A percentile compares a stretch with the other conserved stretches of the same genome.
These are phyloP conservation scores for Ilyonectria mors-panacis DNA, from an alignment of 2,329 filamentous ascomycete genomes.

Conservation along the genomic window DNA sequence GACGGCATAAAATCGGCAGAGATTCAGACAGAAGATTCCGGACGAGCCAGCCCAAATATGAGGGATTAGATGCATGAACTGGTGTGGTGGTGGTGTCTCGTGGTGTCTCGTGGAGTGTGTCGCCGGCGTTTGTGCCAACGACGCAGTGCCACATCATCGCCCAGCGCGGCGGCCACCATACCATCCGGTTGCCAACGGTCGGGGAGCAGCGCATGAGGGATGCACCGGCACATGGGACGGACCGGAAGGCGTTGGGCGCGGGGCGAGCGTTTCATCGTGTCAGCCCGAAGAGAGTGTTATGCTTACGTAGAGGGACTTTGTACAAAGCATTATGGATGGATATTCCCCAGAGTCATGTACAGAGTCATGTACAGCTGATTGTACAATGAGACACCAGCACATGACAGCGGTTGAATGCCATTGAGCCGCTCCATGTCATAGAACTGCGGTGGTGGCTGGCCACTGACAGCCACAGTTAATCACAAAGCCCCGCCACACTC, in stretches of 20 bases:
- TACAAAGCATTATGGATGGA: no score
- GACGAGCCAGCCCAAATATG: background rate
- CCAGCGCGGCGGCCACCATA: conserved; percentile 35
- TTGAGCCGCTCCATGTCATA: background rate
- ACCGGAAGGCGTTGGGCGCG: conserved; percentile 5
- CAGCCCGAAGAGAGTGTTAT: conserved; percentile 5
- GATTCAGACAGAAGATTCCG: background rate
- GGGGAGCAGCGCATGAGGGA: conserved; percentile 13
- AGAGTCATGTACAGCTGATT: background rate
- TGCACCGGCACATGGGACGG: conserved; percentile 13
- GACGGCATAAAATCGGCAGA: background rate
- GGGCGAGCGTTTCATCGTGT: conserved; percentile 17
- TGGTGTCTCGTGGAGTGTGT: conserved; percentile 13
- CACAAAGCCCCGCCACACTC: conserved; percentile 25
- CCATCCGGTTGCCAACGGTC: conserved; percentile 21
- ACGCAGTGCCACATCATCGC: conserved; percentile 44
- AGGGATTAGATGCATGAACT: conserved; percentile 24
- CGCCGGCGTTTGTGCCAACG: conserved; percentile 37
- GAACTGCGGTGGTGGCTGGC: background rate
- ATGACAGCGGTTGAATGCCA: background rate
- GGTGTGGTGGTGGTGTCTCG: conserved; percentile 25
- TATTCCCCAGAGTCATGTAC: no score
- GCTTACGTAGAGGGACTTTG: background rate
- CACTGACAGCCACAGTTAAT: conserved; percentile 21
- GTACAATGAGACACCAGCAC: background rate